Evolutionary conservation across 768 basidiomycete genomes (phyloP).

Genomic region (Tricholoma flavovirens): DNA sequence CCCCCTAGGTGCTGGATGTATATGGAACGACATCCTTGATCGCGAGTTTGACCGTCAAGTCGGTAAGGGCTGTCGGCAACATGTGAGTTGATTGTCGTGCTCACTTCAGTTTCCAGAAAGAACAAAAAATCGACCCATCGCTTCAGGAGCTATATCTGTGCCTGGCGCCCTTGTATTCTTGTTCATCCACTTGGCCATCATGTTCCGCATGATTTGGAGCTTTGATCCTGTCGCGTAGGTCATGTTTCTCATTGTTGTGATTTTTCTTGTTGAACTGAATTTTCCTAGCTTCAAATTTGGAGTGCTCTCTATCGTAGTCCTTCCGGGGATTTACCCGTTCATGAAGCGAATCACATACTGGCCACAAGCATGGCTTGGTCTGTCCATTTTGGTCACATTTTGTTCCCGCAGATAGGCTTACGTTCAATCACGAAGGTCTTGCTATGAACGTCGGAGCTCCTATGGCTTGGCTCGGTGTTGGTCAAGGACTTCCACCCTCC

Average conservation of each 20-base stretch:
- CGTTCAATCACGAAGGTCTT: slow-evolving; percentile 13
- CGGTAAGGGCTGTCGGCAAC: slow-evolving; percentile 18
- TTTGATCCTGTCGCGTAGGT: slow-evolving; percentile 14
- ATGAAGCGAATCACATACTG: slow-evolving; percentile 37
- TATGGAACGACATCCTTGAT: slow-evolving; percentile 24
- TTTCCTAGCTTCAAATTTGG: slow-evolving; percentile 9
- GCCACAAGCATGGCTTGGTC: slow-evolving; percentile 39
- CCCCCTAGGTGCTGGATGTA: slow-evolving; percentile 14
- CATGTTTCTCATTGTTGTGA: neutral
- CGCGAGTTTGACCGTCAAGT: slow-evolving; percentile 30
- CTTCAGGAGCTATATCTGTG: slow-evolving; percentile 26
- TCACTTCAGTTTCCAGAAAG: slow-evolving; percentile 19
- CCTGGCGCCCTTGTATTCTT: slow-evolving; percentile 24
- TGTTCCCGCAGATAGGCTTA: neutral
- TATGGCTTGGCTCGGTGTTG: slow-evolving; percentile 25
- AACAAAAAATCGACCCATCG: slow-evolving; percentile 27
- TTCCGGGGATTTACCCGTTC: slow-evolving; percentile 29
- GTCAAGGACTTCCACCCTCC: slow-evolving; percentile 10
- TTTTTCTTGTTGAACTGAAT: neutral
- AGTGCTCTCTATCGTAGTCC: slow-evolving; percentile 13
- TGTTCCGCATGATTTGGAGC: slow-evolving; percentile 16
- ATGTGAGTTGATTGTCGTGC: neutral
- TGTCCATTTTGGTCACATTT: neutral
- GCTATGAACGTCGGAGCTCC: slow-evolving; percentile 29
- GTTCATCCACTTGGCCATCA: slow-evolving; percentile 12